These are phyloP conservation scores for Melampsora abietis-canadensis DNA, from an alignment of 1,284 basidiomycete species.

Conservation along the genomic window DNA sequence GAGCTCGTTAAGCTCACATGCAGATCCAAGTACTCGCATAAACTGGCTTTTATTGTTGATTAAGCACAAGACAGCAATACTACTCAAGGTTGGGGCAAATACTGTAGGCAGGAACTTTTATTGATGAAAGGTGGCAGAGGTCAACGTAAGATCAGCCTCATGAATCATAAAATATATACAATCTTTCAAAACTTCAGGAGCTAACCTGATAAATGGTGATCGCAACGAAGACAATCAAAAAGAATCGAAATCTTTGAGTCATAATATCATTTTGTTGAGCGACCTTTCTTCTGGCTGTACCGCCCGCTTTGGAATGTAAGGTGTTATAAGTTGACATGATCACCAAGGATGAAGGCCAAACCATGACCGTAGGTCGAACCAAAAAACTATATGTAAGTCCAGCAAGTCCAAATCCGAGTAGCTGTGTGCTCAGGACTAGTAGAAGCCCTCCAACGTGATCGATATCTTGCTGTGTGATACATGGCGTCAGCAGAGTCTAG, in stretches of 20 bases:
- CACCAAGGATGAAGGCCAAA: slow-evolving; percentile 52
- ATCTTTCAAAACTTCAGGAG: not conserved
- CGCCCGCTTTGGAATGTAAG: slow-evolving; percentile 45
- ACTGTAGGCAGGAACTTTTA: slow-evolving; percentile 52
- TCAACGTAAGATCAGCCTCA: not conserved
- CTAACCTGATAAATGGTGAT: slow-evolving; percentile 30
- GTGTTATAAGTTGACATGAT: slow-evolving; percentile 54
- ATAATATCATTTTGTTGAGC: slow-evolving; percentile 1
- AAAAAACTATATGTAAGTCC: slow-evolving; percentile 53
- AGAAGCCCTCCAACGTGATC: slow-evolving; percentile 52
- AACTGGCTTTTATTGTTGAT: slow-evolving; percentile 49
- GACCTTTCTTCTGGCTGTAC: not conserved
- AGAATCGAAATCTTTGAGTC: slow-evolving; percentile 24
- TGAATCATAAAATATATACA: too few species aligned
- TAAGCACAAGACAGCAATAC: slow-evolving; percentile 52
- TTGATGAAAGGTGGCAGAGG: not conserved
- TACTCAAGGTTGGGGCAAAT: slow-evolving; percentile 51
- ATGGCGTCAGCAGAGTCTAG: slow-evolving; percentile 52
- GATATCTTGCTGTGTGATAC: slow-evolving; percentile 55
- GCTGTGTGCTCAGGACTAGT: slow-evolving; percentile 59
- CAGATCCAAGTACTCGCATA: slow-evolving; percentile 52
- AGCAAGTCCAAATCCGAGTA: slow-evolving; percentile 59
- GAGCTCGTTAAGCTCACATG: slow-evolving; percentile 43
- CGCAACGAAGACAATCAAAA: slow-evolving; percentile 19
- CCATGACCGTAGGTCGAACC: slow-evolving; percentile 52